phyloP scores from a whole-genome alignment of 768 basidiomycete genomes.

The Collybia sordida region DNA sequence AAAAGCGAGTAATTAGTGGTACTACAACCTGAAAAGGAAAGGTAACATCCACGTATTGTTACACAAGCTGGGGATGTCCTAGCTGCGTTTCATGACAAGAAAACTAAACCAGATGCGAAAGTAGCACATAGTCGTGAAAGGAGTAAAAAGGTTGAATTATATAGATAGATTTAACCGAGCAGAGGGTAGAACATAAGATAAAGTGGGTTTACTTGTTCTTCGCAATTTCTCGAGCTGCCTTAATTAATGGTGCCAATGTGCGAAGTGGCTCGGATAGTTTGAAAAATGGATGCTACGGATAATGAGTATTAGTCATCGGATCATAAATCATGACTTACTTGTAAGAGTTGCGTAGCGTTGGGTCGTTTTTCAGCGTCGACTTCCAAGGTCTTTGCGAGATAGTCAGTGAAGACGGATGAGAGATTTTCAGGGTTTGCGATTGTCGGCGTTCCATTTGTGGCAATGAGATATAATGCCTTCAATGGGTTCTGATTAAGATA shows the following conservation, averaged over 20 bases:
- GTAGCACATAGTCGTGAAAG: not conserved
- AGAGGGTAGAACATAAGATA: constrained; percentile 1
- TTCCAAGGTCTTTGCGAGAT: constrained; percentile 83
- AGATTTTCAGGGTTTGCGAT: constrained; percentile 85
- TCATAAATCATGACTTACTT: constrained; percentile 43
- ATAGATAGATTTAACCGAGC: not conserved
- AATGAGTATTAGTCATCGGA: constrained; percentile 10
- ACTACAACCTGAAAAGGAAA: not conserved
- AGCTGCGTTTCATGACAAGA: not conserved
- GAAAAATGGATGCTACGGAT: constrained; percentile 82
- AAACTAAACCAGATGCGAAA: constrained; percentile 1
- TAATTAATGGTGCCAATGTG: constrained; percentile 87
- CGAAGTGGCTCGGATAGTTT: constrained; percentile 82
- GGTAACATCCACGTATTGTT: too few species aligned
- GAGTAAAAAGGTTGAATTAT: not conserved
- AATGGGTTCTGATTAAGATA: constrained; percentile 96
- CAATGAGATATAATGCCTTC: constrained; percentile 96
- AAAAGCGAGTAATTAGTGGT: not conserved
- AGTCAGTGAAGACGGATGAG: constrained; percentile 83
- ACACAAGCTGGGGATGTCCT: too few species aligned
- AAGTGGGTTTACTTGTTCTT: constrained; percentile 48
- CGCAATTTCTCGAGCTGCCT: constrained; percentile 85
- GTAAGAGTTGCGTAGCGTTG: constrained; percentile 75
- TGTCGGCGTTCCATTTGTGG: constrained; percentile 95
- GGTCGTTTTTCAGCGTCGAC: constrained; percentile 96